Base-by-base conservation (phyloP, 345 rosid genomes). In the Populus euphratica region DNA sequence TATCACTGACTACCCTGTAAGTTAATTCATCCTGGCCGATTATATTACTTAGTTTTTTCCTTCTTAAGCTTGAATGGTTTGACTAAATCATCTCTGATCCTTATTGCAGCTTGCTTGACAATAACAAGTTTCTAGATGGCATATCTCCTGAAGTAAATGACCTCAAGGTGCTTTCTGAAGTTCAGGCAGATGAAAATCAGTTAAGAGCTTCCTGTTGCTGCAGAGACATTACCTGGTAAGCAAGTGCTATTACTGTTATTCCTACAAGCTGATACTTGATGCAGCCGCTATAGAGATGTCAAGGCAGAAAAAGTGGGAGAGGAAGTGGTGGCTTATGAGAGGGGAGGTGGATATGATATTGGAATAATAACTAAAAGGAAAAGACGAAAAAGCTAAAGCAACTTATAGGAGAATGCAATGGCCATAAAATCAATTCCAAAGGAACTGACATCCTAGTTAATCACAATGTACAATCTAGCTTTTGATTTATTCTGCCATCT, bases 1-100 rank as follows among this genome's bases (percentile, higher is more conserved):
- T 85, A 44, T 80, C 86, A 50, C 69, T 91, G 54, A 82, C 84
- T 31, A 86, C 81, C 76, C 88, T 89, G 93, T 90, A 73, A 77
- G 89, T 85, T 69, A 8, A 16, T 61, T 61, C 61, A 18, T 56
- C 9, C 12, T 59, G 59, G 68, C 71, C 68, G 43, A 4, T 21
- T 2, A 65, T 21, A 47, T 11, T 44, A 47, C 20, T 33, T 13
- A 17, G 10, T 29, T 31, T 23, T 41, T 76, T 54, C 68, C 18
- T 43, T 18, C 49, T 44, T 66, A 17, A 25, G 66, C 62, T 39
- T 71, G 35, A 12, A 50, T 80, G 77, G 50, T 61, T 49, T 75
- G 39, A 12, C 73, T 76, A 70, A 79, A 43, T 77, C 64, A 29
- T 73, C 13, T 73, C 44, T 63, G 59, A 66, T 31, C 73, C 54